Conservation (phyloP, 352 stramenopile species). For the Globisporangium iwayamae region DNA sequence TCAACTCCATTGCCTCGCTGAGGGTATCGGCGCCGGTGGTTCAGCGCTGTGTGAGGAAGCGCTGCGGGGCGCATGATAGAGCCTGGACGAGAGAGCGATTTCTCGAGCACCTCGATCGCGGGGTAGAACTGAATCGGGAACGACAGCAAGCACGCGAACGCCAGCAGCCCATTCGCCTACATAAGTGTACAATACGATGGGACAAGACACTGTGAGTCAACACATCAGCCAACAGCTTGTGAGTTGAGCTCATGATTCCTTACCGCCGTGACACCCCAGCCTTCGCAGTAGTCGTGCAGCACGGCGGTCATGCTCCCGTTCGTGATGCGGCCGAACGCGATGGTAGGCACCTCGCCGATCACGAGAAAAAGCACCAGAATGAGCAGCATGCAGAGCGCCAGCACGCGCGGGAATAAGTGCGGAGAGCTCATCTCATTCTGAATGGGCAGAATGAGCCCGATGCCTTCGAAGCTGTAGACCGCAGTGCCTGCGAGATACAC, state of each 20-base stretch:
- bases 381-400: conserved; percentile 53
- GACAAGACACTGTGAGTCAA: not conserved
- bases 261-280: conserved; percentile 62
- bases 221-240: not conserved
- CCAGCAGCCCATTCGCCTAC: conserved; percentile 64
- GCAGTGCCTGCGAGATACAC: conserved; percentile 38
- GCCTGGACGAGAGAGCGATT: conserved; percentile 43
- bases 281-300: conserved; percentile 65
- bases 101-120: conserved; percentile 69
- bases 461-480: conserved; percentile 82
- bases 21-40: not conserved
- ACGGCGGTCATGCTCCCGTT: conserved; percentile 82
- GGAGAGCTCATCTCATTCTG: conserved; percentile 75
- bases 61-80: conserved; percentile 35
- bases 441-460: conserved; percentile 70
- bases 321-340: conserved; percentile 65
- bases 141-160: conserved; percentile 69
- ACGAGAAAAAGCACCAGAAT: conserved; percentile 78
- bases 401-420: conserved; percentile 48
- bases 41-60: conserved; percentile 22
- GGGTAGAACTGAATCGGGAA: conserved; percentile 85
- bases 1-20: not conserved
- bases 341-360: conserved; percentile 61
- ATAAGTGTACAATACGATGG: not conserved
- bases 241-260: not conserved